A percentile compares a stretch with the other conserved stretches of the same genome.
Conservation (phyloP, 2,329 filamentous ascomycete genomes). For the Waltergamsia citrina region DNA sequence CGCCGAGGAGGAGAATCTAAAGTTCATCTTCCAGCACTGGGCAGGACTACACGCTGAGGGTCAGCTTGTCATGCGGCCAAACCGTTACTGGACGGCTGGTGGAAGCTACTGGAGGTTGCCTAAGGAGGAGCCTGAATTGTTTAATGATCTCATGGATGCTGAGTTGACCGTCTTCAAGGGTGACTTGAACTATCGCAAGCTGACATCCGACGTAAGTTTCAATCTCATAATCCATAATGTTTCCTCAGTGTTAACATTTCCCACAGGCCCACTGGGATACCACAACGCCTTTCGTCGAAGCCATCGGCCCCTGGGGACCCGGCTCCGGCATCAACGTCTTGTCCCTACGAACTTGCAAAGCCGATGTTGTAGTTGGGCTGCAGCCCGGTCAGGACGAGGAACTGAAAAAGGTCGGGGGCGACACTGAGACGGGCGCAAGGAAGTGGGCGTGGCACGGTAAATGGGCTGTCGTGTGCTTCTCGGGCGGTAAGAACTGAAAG, state of each 20-base stretch:
- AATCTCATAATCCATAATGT: background rate
- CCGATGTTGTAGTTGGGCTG: slow-evolving; percentile 90
- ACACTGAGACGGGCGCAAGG: slow-evolving; percentile 55
- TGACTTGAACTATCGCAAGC: slow-evolving; percentile 90
- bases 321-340: slow-evolving; percentile 77
- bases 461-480: slow-evolving; percentile 75
- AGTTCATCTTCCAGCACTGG: slow-evolving; percentile 78
- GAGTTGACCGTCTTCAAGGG: slow-evolving; percentile 96
- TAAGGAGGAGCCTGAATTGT: slow-evolving; percentile 53
- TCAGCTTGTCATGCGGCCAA: slow-evolving; percentile 71
- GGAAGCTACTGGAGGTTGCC: slow-evolving; percentile 88
- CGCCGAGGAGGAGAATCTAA: slow-evolving; percentile 55
- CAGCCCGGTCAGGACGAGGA: slow-evolving; percentile 73
- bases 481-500: slow-evolving; percentile 13
- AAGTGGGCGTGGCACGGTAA: slow-evolving; percentile 96
- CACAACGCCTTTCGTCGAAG: slow-evolving; percentile 74
- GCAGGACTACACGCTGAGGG: slow-evolving; percentile 72
- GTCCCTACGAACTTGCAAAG: slow-evolving; percentile 89
- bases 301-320: slow-evolving; percentile 77
- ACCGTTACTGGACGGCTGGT: slow-evolving; percentile 82
- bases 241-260: background rate
- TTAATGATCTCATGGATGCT: slow-evolving; percentile 69
- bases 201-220: slow-evolving; percentile 71
- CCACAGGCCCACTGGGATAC: slow-evolving; percentile 61
- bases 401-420: slow-evolving; percentile 58